These are phyloP conservation scores for Solanum piurae DNA, from an alignment of 257 asterid species.

Conservation along the genomic window DNA sequence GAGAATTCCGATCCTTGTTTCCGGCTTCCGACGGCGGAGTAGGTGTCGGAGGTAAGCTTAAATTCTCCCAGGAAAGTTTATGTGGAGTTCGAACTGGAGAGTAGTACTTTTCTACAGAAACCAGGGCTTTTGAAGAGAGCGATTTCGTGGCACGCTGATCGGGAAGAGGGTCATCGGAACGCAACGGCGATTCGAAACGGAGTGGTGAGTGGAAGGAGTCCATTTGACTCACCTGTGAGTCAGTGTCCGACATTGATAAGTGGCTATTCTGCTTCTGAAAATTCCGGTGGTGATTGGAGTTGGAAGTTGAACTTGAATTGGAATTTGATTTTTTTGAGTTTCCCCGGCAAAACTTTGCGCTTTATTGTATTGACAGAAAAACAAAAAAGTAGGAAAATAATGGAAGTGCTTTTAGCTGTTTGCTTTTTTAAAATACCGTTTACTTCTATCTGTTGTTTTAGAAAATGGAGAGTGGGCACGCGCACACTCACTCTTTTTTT, in stretches of 20 bases:
- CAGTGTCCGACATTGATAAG: constrained; percentile 77
- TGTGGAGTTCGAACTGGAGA: constrained; percentile 42
- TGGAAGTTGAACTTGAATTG: neutral
- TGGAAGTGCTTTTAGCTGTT: neutral
- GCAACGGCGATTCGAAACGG: constrained; percentile 59
- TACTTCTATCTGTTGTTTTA: neutral
- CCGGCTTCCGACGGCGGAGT: constrained; percentile 14
- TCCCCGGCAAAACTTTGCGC: neutral
- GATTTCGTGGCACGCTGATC: constrained; percentile 8
- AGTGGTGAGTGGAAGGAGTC: constrained; percentile 80
- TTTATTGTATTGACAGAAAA: neutral
- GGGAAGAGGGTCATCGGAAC: constrained; percentile 47
- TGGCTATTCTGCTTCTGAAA: constrained; percentile 32
- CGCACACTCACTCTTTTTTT: neutral
- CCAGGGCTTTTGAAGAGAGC: constrained; percentile 30
- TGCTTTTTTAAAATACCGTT: neutral
- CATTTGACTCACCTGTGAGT: constrained; percentile 58
- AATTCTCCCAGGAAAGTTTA: constrained; percentile 25
- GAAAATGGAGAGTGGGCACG: neutral
- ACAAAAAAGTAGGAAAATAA: neutral
- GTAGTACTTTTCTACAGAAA: constrained; percentile 28
- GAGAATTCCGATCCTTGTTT: constrained; percentile 22
- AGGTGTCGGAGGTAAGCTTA: constrained; percentile 17
- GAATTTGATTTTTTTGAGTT: neutral
- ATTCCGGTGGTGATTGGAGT: neutral